Percentiles rank a stretch among this genome's conserved stretches.
Conservation (phyloP, 495 filamentous ascomycete genomes). For the Penicillium maclennaniae region DNA sequence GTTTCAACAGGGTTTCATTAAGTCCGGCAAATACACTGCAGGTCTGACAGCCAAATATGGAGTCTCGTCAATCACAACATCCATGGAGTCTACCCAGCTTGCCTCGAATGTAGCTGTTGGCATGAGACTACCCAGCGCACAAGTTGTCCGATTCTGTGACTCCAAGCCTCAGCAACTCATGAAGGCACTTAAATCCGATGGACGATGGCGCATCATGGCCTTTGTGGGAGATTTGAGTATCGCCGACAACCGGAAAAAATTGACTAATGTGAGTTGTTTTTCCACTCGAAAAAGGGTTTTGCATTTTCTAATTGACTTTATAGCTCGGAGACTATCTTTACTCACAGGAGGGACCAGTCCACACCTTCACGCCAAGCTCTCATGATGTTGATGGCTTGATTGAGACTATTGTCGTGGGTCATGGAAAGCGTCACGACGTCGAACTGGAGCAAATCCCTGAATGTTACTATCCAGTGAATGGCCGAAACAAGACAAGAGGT, state of each 20-base stretch:
- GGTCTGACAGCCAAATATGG: conserved; percentile 59
- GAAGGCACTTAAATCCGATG: conserved; percentile 48
- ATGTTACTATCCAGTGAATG: conserved; percentile 56
- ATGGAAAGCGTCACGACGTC: conserved; percentile 48
- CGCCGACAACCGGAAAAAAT: conserved; percentile 25
- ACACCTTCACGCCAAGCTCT: conserved; percentile 41
- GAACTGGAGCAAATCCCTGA: conserved; percentile 57
- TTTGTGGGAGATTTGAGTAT: conserved; percentile 52
- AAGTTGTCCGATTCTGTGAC: conserved; percentile 58
- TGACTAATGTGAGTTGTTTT: conserved; percentile 41
- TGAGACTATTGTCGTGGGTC: conserved; percentile 55
- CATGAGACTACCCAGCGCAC: conserved; percentile 54
- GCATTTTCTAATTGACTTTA: not conserved
- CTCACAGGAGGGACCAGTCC: conserved; percentile 33
- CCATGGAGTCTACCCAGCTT: conserved; percentile 28
- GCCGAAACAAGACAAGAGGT: conserved; percentile 59
- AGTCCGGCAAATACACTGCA: conserved; percentile 60
- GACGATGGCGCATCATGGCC: conserved; percentile 58
- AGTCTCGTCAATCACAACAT: conserved; percentile 43
- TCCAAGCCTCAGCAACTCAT: conserved; percentile 55
- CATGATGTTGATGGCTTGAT: conserved; percentile 56
- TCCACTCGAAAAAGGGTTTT: not conserved
- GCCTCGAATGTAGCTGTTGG: conserved; percentile 49
- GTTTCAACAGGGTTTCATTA: conserved; percentile 57
- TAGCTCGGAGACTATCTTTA: conserved; percentile 39